Percentiles rank a stretch among this genome's conserved stretches.
Conservation (phyloP, 768 basidiomycete genomes). For the Amanita polypyramis region DNA sequence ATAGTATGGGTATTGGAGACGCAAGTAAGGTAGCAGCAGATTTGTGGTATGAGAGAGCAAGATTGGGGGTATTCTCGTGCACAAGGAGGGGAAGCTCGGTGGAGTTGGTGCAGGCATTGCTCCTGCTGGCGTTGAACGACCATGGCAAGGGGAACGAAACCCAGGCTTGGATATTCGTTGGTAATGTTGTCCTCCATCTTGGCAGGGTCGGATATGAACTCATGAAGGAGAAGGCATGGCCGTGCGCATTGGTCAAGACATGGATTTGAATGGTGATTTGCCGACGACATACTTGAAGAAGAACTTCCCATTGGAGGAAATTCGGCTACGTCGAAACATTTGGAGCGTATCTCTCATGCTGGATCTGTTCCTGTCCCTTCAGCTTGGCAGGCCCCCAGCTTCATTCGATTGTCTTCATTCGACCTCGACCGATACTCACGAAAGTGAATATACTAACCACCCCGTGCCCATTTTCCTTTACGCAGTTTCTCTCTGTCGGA, state of each 20-base stretch:
- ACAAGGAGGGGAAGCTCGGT: conserved; percentile 11
- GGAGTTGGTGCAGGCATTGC: conserved; percentile 17
- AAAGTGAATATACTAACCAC: conserved; percentile 5
- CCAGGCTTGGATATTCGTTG: conserved; percentile 19
- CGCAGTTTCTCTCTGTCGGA: conserved; percentile 13
- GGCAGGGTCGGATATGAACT: neutral
- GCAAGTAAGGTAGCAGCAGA: conserved; percentile 17
- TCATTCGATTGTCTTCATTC: conserved; percentile 14
- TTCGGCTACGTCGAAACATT: conserved; percentile 13
- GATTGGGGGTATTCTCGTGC: conserved; percentile 7
- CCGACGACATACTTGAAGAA: neutral
- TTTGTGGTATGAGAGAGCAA: conserved; percentile 18
- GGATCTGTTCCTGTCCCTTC: conserved; percentile 19
- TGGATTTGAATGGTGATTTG: conserved; percentile 11
- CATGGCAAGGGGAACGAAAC: conserved; percentile 19
- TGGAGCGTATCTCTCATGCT: conserved; percentile 18
- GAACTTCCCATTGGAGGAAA: conserved; percentile 9
- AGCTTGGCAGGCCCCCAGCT: conserved; percentile 17
- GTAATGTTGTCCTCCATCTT: conserved; percentile 7
- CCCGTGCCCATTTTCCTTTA: conserved; percentile 14
- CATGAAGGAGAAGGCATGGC: conserved; percentile 10
- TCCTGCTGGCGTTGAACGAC: conserved; percentile 17
- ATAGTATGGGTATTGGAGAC: conserved; percentile 7
- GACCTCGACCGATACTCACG: neutral
- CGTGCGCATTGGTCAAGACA: conserved; percentile 15